Evolutionary conservation across 306 rosid species (phyloP).

Genomic region (Prunus armeniaca): DNA sequence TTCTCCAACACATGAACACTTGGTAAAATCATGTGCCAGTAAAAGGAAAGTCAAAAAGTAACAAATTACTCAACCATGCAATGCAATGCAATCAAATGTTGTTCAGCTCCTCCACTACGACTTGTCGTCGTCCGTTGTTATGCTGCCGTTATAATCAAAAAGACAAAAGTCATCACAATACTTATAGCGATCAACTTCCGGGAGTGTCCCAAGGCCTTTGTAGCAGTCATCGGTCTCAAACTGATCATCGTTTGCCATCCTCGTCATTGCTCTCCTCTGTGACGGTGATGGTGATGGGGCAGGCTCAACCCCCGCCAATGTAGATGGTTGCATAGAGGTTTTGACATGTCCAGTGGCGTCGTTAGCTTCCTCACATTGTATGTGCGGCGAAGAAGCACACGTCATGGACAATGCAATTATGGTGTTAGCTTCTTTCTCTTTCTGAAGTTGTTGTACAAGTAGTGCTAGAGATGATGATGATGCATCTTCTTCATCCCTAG

Average conservation of each 20-base stretch:
- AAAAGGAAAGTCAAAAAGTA: too few species aligned
- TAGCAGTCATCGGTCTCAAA: constrained; percentile 11
- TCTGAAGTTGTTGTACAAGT: constrained; percentile 20
- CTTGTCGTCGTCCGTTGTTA: neutral
- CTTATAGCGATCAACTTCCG: constrained; percentile 6
- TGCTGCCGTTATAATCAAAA: neutral
- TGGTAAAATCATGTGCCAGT: neutral
- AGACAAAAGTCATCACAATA: neutral
- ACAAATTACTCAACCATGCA: neutral
- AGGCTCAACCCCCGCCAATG: neutral
- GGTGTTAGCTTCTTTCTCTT: constrained; percentile 19
- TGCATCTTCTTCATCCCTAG: constrained; percentile 5
- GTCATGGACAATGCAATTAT: neutral
- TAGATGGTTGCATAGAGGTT: neutral
- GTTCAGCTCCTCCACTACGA: neutral
- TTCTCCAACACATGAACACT: neutral
- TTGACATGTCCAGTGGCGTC: neutral
- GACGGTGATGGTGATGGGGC: neutral
- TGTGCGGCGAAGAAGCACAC: constrained; percentile 15
- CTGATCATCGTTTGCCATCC: neutral
- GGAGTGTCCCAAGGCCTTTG: constrained; percentile 19
- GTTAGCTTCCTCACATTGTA: neutral
- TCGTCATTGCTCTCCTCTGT: neutral
- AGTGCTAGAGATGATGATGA: neutral
- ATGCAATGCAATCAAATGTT: neutral